phyloP scores from a whole-genome alignment of 2,329 filamentous ascomycete genomes.

The Fusarium poae region DNA sequence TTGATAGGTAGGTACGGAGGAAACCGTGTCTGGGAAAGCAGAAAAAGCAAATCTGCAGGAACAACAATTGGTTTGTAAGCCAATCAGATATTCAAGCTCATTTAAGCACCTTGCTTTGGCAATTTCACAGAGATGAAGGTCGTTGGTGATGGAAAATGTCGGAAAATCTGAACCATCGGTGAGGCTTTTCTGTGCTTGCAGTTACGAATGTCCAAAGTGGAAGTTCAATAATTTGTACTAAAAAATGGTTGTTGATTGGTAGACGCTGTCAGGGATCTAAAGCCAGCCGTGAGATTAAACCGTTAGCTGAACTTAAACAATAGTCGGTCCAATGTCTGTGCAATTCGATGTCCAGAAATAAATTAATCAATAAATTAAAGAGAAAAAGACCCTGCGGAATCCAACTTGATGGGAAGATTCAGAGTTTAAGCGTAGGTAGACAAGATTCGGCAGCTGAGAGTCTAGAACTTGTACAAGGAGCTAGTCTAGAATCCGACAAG shows the following conservation, averaged over 20 bases:
- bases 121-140: neutral
- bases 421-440: neutral
- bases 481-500: too few species aligned
- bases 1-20: neutral
- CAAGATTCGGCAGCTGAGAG: neutral
- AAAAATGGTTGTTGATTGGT: slow-evolving; percentile 5
- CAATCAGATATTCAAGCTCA: neutral
- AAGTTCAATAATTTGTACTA: neutral
- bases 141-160: neutral
- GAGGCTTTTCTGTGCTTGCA: slow-evolving; percentile 25
- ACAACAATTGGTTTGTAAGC: neutral
- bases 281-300: neutral
- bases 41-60: neutral
- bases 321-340: neutral
- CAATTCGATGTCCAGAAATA: neutral
- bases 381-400: neutral
- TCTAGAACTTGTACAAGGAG: neutral
- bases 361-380: neutral
- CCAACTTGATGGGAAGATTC: neutral
- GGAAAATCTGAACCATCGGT: neutral
- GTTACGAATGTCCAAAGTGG: slow-evolving; percentile 16
- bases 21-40: neutral
- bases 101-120: neutral
- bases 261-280: neutral
- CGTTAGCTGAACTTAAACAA: neutral